A percentile compares a stretch with the other conserved stretches of the same genome.
phyloP scores from a whole-genome alignment of 805 yeast genomes.

The Priceomyces haplophilus region DNA sequence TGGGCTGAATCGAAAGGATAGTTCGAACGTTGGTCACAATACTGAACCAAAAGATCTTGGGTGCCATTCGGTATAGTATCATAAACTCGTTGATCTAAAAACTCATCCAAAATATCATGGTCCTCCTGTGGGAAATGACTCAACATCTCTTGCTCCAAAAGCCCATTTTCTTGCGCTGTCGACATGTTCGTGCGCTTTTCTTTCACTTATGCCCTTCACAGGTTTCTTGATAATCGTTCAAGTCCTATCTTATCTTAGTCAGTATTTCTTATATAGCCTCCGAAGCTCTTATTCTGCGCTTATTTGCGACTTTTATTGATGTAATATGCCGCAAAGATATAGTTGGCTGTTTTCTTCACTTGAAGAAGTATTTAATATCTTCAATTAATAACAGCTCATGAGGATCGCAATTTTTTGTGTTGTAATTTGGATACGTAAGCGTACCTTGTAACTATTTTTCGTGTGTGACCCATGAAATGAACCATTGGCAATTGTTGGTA shows the following conservation, averaged over 20 bases:
- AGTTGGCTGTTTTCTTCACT: too few species aligned
- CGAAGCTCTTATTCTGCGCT: too few species aligned
- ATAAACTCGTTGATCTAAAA: slow-evolving; percentile 51
- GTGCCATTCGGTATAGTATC: slow-evolving; percentile 22
- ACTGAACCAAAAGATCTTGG: slow-evolving; percentile 15
- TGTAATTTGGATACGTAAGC: not conserved
- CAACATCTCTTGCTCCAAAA: slow-evolving; percentile 22
- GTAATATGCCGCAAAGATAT: too few species aligned
- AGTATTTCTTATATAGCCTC: too few species aligned
- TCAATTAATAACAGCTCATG: not conserved
- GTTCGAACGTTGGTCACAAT: slow-evolving; percentile 9
- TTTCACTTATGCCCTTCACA: not conserved
- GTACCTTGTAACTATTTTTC: not conserved
- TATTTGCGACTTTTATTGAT: too few species aligned
- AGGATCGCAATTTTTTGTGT: not conserved
- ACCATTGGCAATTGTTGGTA: not conserved
- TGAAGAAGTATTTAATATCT: not conserved
- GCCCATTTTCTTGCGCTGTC: slow-evolving; percentile 20
- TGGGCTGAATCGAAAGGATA: slow-evolving; percentile 7
- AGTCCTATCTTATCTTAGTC: too few species aligned
- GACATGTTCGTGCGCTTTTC: slow-evolving; percentile 8
- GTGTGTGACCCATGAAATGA: not conserved
- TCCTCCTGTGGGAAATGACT: slow-evolving; percentile 23
- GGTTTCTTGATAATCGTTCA: too few species aligned
- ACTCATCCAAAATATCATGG: slow-evolving; percentile 56